Percentiles rank a stretch among this genome's conserved stretches.
These are phyloP conservation scores for Papiliotrema laurentii DNA, from an alignment of 1,284 basidiomycete genomes.

Conservation along the genomic window DNA sequence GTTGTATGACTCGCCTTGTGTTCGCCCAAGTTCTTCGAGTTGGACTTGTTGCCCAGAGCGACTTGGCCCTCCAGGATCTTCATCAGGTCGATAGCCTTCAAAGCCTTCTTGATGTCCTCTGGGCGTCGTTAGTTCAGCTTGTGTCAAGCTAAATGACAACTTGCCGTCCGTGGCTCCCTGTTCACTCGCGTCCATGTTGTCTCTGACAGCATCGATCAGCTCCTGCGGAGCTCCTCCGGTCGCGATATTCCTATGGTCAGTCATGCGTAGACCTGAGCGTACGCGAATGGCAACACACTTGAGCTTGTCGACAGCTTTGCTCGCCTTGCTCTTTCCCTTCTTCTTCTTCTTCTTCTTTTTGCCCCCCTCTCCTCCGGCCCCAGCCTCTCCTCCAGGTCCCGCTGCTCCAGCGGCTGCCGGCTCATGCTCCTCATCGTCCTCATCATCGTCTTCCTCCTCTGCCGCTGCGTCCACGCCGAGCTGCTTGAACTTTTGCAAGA, in stretches of 20 bases:
- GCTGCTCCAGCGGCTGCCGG: conserved; percentile 21
- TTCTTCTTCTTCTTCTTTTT: conserved; percentile 47
- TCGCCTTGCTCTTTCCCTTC: conserved; percentile 47
- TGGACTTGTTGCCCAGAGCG: conserved; percentile 46
- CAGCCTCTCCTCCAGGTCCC: conserved; percentile 13
- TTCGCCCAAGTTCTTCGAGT: conserved; percentile 72
- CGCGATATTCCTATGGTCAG: conserved; percentile 26
- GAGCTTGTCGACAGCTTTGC: conserved; percentile 41
- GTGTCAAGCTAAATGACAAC: not conserved
- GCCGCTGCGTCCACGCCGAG: conserved; percentile 22
- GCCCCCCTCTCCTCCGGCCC: conserved; percentile 18
- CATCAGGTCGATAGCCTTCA: conserved; percentile 48
- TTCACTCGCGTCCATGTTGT: conserved; percentile 33
- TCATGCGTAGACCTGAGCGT: not conserved
- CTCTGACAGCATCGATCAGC: conserved; percentile 38
- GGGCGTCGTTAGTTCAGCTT: not conserved
- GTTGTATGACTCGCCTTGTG: conserved; percentile 65
- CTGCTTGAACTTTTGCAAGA: conserved; percentile 34
- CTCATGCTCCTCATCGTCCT: conserved; percentile 25
- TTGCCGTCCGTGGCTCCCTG: conserved; percentile 31
- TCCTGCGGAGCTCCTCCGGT: conserved; percentile 38
- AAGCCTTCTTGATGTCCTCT: conserved; percentile 45
- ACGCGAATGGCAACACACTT: conserved; percentile 30
- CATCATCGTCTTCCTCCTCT: conserved; percentile 20
- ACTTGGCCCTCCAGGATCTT: conserved; percentile 47